A percentile compares a stretch with the other conserved stretches of the same genome.
Conservation (phyloP, 768 basidiomycete species). For the Suillus brevipes region DNA sequence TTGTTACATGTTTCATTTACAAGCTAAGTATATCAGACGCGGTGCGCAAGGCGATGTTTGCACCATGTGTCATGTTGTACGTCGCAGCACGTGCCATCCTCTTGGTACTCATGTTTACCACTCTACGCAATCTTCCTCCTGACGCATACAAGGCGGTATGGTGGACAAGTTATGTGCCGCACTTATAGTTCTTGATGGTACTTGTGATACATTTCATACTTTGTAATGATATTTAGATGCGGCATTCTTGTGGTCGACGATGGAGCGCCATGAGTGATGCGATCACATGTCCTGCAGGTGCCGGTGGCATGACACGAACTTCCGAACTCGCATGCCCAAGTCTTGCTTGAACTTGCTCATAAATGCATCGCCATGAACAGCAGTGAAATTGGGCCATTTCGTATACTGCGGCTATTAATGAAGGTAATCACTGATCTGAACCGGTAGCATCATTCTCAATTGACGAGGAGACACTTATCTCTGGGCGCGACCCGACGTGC, state of each 20-base stretch:
- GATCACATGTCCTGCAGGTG: no score
- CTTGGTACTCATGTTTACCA: neutral
- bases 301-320: no score
- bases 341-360: no score
- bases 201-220: neutral
- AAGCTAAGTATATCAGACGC: neutral
- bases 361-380: no score
- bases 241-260: no score
- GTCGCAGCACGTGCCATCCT: neutral
- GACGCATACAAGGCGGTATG: neutral
- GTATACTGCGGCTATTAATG: slow-evolving; percentile 23
- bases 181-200: neutral
- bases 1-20: no score
- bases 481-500: slow-evolving; percentile 65
- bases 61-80: no score
- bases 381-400: no score
- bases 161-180: neutral
- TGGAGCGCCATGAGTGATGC: neutral
- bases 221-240: neutral
- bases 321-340: no score
- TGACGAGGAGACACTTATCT: slow-evolving; percentile 55
- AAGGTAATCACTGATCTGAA: slow-evolving; percentile 22
- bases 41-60: neutral
- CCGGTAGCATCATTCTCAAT: slow-evolving; percentile 62
- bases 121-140: neutral